These are phyloP conservation scores for Ricinus communis DNA, from an alignment of 345 rosid genomes.

Conservation along the genomic window DNA sequence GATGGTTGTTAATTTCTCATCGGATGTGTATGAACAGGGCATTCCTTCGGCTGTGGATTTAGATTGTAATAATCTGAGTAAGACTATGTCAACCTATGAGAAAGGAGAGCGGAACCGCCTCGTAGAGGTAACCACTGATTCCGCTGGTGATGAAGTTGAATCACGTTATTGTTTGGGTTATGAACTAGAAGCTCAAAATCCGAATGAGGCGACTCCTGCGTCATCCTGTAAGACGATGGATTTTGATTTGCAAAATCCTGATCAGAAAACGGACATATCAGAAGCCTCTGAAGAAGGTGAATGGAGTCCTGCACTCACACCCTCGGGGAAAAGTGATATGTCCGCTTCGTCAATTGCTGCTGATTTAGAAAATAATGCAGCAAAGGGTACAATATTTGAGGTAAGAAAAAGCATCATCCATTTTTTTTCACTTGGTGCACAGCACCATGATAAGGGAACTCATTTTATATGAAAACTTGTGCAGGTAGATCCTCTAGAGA, in stretches of 20 bases:
- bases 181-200: neutral
- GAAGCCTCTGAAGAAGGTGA: neutral
- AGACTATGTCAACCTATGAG: neutral
- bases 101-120: too few relatives aligned
- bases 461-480: too few relatives aligned
- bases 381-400: neutral
- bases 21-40: neutral
- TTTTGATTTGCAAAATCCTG: neutral
- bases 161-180: too few relatives aligned
- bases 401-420: neutral
- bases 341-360: neutral
- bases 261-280: neutral
- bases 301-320: neutral
- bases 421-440: neutral
- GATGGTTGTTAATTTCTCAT: neutral
- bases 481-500: neutral
- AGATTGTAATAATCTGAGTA: too few relatives aligned
- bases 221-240: neutral
- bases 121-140: too few relatives aligned
- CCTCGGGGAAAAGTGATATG: neutral
- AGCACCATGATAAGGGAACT: too few relatives aligned
- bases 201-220: neutral
- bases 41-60: too few relatives aligned
- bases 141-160: neutral
- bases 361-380: neutral